Percentiles rank a stretch among this genome's conserved stretches.
phyloP scores from a whole-genome alignment of 495 filamentous ascomycete genomes.

The Sphaerosporella brunnea region DNA sequence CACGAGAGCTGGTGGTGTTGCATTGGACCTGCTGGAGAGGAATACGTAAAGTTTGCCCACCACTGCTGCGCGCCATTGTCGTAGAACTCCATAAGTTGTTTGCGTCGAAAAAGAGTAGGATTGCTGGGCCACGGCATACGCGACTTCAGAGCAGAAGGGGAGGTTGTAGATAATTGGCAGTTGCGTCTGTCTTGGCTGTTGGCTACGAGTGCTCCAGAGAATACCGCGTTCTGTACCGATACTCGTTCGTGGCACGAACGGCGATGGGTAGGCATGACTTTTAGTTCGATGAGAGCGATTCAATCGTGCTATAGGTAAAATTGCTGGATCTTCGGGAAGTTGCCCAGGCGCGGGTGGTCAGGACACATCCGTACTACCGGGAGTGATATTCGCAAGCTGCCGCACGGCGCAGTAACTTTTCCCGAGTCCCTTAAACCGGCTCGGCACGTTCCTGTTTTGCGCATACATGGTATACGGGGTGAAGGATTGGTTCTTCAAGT shows the following conservation, averaged over 20 bases:
- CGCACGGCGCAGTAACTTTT: slow-evolving; percentile 58
- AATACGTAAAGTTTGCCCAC: slow-evolving; percentile 63
- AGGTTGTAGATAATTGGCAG: slow-evolving; percentile 76
- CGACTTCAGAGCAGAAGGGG: slow-evolving; percentile 63
- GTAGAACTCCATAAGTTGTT: slow-evolving; percentile 45
- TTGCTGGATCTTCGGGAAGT: slow-evolving; percentile 60
- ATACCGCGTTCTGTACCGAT: no score
- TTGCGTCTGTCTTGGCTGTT: slow-evolving; percentile 55
- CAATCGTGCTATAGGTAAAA: slow-evolving; percentile 63
- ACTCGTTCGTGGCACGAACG: no score
- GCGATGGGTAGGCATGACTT: no score
- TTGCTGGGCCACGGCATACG: slow-evolving; percentile 83
- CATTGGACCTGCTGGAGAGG: slow-evolving; percentile 71
- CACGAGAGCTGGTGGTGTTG: slow-evolving; percentile 41
- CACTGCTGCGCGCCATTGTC: slow-evolving; percentile 41
- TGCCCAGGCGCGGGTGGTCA: slow-evolving; percentile 47
- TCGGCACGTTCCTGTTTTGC: slow-evolving; percentile 36
- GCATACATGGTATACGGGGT: slow-evolving; percentile 67
- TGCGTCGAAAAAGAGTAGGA: slow-evolving; percentile 34
- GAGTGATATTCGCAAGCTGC: slow-evolving; percentile 40
- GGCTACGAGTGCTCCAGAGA: slow-evolving; percentile 53
- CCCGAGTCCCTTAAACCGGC: slow-evolving; percentile 44
- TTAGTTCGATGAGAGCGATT: no score
- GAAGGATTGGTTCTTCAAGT: slow-evolving; percentile 22
- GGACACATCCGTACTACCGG: slow-evolving; percentile 35